Evolutionary conservation across 2,329 filamentous ascomycete species (phyloP), one percentile per base, ranked within the genome.

Genomic region (Teratosphaeria destructans): DNA sequence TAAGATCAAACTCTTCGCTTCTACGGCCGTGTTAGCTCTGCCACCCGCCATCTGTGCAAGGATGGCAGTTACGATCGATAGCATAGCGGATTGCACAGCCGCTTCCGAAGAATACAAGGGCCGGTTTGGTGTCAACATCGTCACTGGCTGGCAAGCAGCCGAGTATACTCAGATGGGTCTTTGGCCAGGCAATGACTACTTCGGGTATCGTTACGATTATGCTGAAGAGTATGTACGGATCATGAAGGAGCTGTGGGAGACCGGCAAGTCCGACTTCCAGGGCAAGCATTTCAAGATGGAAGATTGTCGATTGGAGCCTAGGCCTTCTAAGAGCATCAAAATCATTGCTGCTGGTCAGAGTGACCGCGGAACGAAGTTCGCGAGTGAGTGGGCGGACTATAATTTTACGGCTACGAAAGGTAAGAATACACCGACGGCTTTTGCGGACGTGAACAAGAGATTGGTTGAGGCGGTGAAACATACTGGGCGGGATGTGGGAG

Each of bases 261-360:
- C 34, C 11, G 61, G 61, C 14, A 52, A 23, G 35, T 61, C 57
- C 16, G 49, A 61, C 27, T 61, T 63, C 57, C 59, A 61, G 56
- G 61, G 61, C 52, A 59, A 61, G 52, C 59, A 63, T 37, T 63
- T 63, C 59, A 52, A 37, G 7, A 63, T 63, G 61, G 52, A 61
- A 14, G 61, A 63, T 29, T 63, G 61, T 58, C 61, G 58, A 37
- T 55, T 63, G 19, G 59, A 59, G 23, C 61, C 61, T 26, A 55
- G 55, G n/a, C 61, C 61, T 1, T 5, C 26, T 11, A 53, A 53
- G 19, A 32, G 19, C 11, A 57, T 61, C 32, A 53, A 59, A 47
- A 61, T 63, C 23, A 59, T 63, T 23, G 59, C 59, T 19, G 61
- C 61, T 27, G 61, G 61, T 8, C 61, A 63, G 35, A 53, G 37